Evolutionary conservation across 202 grass and related monocot species (phyloP).

Genomic region (Bolboschoenoplectus hybrid): DNA sequence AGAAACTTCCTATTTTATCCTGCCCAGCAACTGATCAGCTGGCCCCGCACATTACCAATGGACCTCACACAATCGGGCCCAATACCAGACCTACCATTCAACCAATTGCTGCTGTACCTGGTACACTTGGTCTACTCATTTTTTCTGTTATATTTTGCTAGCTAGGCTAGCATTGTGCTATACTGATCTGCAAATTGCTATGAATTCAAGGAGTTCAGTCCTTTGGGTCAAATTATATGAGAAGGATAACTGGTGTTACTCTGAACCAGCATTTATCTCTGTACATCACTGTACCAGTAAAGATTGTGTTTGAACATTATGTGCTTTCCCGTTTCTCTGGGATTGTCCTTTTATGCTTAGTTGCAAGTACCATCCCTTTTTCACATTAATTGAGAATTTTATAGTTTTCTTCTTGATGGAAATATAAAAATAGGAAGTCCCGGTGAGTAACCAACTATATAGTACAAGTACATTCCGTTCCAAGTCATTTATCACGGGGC

Average conservation of each 20-base stretch:
- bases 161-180: background rate
- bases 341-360: constrained; percentile 8
- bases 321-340: background rate
- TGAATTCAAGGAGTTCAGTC: constrained; percentile 2
- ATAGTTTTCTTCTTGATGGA: constrained; percentile 21
- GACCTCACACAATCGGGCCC: background rate
- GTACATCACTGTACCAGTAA: background rate
- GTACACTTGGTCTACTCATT: constrained; percentile 9
- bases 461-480: background rate
- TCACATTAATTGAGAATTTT: constrained; percentile 7
- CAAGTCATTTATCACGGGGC: background rate
- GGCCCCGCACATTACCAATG: background rate
- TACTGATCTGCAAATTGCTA: constrained; percentile 22
- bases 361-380: background rate
- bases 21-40: constrained; percentile 3
- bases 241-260: background rate
- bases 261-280: constrained; percentile 12
- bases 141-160: constrained; percentile 13
- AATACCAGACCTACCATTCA: background rate
- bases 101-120: background rate
- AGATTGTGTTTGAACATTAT: background rate
- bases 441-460: background rate
- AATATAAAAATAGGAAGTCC: constrained; percentile 2
- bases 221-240: background rate
- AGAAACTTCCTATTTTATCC: constrained; percentile 32